Percentiles rank a stretch among this genome's conserved stretches.
Evolutionary conservation across 2,329 filamentous ascomycete species (phyloP).

Genomic region (Aspergillus aculeatinus): DNA sequence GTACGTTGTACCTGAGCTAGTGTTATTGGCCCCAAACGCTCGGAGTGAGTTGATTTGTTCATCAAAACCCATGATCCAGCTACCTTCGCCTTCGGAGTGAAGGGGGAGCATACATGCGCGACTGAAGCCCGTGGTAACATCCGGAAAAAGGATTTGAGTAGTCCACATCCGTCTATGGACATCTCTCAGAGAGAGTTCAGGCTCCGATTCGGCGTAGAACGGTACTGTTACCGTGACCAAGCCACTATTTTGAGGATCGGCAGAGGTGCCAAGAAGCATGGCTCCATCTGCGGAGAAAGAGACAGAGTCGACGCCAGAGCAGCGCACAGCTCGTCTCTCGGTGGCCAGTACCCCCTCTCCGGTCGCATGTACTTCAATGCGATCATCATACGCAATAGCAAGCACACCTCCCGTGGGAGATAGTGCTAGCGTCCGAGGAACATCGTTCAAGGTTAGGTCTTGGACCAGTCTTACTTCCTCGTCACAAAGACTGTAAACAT

Average conservation of each 20-base stretch:
- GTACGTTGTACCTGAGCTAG: slow-evolving; percentile 74
- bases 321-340: slow-evolving; percentile 74
- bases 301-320: slow-evolving; percentile 70
- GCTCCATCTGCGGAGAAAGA: slow-evolving; percentile 76
- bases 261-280: slow-evolving; percentile 73
- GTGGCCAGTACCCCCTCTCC: slow-evolving; percentile 62
- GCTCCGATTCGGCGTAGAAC: slow-evolving; percentile 63
- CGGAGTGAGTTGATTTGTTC: slow-evolving; percentile 74
- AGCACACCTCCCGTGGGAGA: slow-evolving; percentile 80
- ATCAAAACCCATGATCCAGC: slow-evolving; percentile 77
- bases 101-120: slow-evolving; percentile 67
- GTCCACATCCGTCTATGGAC: slow-evolving; percentile 77
- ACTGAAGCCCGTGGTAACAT: slow-evolving; percentile 74
- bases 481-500: slow-evolving; percentile 72
- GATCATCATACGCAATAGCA: slow-evolving; percentile 80
- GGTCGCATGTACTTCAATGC: slow-evolving; percentile 83
- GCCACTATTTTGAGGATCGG: slow-evolving; percentile 62
- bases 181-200: slow-evolving; percentile 54
- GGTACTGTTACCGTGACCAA: slow-evolving; percentile 77
- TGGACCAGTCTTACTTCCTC: slow-evolving; percentile 68
- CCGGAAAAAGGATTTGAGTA: slow-evolving; percentile 79
- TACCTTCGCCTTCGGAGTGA: slow-evolving; percentile 58
- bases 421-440: slow-evolving; percentile 73
- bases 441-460: slow-evolving; percentile 74
- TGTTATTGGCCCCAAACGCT: slow-evolving; percentile 71